Evolutionary conservation across 306 rosid species (phyloP), one percentile per base, ranked within the genome.

Genomic region (Prinsepia uniflora): DNA sequence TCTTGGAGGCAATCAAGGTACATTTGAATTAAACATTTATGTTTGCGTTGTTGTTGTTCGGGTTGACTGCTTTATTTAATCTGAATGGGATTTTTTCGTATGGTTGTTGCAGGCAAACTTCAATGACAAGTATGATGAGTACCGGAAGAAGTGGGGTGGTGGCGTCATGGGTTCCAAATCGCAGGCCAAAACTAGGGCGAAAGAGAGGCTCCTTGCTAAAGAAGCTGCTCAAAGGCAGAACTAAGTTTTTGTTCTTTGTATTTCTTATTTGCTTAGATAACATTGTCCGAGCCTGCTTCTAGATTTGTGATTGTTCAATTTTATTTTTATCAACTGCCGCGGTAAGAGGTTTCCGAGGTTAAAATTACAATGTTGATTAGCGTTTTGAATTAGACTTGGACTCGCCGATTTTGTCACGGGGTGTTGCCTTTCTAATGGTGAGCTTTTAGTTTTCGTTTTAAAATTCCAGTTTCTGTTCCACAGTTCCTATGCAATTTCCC

Each of bases 161-260:
- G 96, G 96, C 6, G 78, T 90, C 78, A 90, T 90, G 96, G 94
- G 96, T 34, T 90, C 96, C 73, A 90, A 90, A 62, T 90, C 94
- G 45, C 94, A 90, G 83, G 96, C 96, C 56, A 90, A 79, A 47
- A 87, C 91, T 50, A 83, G 74, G 84, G 96, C 94, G 0, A 90
- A 87, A 79, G 96, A 90, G 66, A 86, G 80, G 75, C 66, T 87
- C 42, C 73, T 90, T 41, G 96, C 96, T 22, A 90, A 87, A 81
- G 96, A 90, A 77, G 94, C 91, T 48, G 91, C 94, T 20, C 94
- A 88, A 78, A 90, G 96, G 73, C 58, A 87, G 88, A 6, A 73
- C 15, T 90, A 70, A 64, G 42, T 57, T 73, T 78, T 67, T 56
- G 56, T 48, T n/a, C 36, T 8, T 8, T 49, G 4, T 43, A 30